A percentile compares a stretch with the other conserved stretches of the same genome.
Conservation (phyloP, 805 yeast species). For the Zygosaccharomyces lentus region DNA sequence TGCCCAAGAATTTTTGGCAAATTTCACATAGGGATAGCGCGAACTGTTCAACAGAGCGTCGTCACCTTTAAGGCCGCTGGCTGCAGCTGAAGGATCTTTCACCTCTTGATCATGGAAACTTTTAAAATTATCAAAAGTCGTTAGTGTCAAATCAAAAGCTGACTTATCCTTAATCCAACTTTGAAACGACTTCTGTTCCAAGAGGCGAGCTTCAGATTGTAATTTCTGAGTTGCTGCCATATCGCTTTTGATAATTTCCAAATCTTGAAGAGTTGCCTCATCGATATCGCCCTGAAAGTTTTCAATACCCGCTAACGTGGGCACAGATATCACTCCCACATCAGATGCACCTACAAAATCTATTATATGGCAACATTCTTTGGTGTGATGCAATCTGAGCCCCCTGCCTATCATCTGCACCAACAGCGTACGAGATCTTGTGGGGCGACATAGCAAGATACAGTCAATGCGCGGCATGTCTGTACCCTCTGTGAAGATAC, state of each 20-base stretch:
- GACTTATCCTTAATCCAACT: slow-evolving; percentile 15
- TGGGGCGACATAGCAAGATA: slow-evolving; percentile 73
- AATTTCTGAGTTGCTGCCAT: slow-evolving; percentile 11
- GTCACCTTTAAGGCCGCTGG: not conserved
- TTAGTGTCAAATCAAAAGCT: slow-evolving; percentile 34
- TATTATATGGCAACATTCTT: slow-evolving; percentile 64
- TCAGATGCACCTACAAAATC: slow-evolving; percentile 67
- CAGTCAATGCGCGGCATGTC: slow-evolving; percentile 89
- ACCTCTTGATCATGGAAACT: slow-evolving; percentile 25
- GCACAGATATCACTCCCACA: slow-evolving; percentile 53
- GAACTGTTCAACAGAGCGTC: slow-evolving; percentile 22
- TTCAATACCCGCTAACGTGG: slow-evolving; percentile 44
- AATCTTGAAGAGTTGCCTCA: slow-evolving; percentile 34
- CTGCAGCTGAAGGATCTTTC: slow-evolving; percentile 3
- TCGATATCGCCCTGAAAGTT: slow-evolving; percentile 23
- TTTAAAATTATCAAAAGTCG: slow-evolving; percentile 39
- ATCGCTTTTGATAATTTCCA: slow-evolving; percentile 26
- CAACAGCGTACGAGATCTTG: slow-evolving; percentile 64
- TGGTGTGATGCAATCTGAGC: slow-evolving; percentile 56
- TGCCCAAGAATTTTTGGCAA: slow-evolving; percentile 34
- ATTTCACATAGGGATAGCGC: slow-evolving; percentile 36
- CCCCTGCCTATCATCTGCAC: slow-evolving; percentile 94
- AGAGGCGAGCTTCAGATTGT: slow-evolving; percentile 15
- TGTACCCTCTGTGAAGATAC: slow-evolving; percentile 90
- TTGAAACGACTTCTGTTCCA: slow-evolving; percentile 10